Conservation (phyloP, 2,329 filamentous ascomycete species). For the Tothia fuscella region DNA sequence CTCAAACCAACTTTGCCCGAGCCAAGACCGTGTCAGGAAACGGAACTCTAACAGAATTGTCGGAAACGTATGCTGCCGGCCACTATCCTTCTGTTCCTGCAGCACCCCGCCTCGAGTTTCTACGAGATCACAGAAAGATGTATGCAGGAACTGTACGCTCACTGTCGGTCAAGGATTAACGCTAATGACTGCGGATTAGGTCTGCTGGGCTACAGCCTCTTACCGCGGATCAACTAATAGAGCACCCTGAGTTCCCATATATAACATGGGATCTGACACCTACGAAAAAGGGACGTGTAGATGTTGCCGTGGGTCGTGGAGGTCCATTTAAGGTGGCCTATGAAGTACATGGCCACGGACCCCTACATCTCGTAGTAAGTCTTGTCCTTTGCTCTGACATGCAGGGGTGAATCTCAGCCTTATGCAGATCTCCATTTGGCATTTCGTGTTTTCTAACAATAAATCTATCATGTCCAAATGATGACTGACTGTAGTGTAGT, state of each 20-base stretch:
- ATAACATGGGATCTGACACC: slow-evolving; percentile 60
- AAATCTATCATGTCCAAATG: background rate
- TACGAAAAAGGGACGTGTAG: slow-evolving; percentile 45
- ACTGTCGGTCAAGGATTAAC: too few species aligned
- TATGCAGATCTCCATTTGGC: background rate
- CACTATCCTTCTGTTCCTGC: too few species aligned
- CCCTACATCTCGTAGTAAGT: slow-evolving; percentile 61
- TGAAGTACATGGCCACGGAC: slow-evolving; percentile 66
- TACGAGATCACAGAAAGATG: too few species aligned
- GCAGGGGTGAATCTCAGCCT: too few species aligned
- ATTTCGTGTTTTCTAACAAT: background rate
- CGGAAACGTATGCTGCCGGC: too few species aligned
- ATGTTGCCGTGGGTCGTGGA: slow-evolving; percentile 58
- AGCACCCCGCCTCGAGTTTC: too few species aligned
- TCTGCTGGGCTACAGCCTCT: slow-evolving; percentile 23
- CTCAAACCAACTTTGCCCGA: too few species aligned
- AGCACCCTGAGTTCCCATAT: slow-evolving; percentile 55
- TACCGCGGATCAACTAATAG: slow-evolving; percentile 45
- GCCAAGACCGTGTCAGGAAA: too few species aligned
- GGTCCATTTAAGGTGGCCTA: slow-evolving; percentile 67
- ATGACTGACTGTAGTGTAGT: too few species aligned
- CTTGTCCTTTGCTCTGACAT: slow-evolving; percentile 11
- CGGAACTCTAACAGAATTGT: too few species aligned
- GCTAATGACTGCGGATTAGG: too few species aligned
- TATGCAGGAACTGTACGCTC: too few species aligned